Conservation (phyloP, 2,329 filamentous ascomycete species). For the Sphaceloma murrayae region DNA sequence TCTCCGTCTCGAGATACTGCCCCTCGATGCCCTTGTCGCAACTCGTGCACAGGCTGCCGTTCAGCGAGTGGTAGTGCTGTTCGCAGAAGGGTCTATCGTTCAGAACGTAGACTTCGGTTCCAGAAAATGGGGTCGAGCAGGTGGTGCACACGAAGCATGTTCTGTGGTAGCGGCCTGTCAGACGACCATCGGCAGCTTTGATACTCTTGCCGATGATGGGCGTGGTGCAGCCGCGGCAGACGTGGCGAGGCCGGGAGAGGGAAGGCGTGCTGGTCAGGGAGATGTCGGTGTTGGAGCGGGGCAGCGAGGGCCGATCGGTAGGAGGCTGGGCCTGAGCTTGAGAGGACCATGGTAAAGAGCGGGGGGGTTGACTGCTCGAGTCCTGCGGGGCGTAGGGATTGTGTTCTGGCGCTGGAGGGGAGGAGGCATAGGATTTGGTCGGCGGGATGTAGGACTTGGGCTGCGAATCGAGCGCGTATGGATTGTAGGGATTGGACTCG, state of each 20-base stretch:
- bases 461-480: conserved; percentile 4
- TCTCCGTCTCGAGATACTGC: conserved; percentile 78
- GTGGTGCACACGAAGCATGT: conserved; percentile 86
- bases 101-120: conserved; percentile 85
- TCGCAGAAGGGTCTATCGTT: conserved; percentile 83
- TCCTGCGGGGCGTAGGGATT: conserved; percentile 4
- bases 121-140: conserved; percentile 71
- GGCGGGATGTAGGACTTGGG: conserved; percentile 1
- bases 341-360: not conserved
- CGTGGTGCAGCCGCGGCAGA: conserved; percentile 72
- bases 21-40: conserved; percentile 87
- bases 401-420: not conserved
- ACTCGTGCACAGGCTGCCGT: conserved; percentile 70
- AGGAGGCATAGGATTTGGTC: conserved; percentile 4
- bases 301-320: conserved; percentile 19
- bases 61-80: conserved; percentile 83
- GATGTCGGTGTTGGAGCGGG: conserved; percentile 20
- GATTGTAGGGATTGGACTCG: conserved; percentile 13
- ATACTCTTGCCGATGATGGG: conserved; percentile 83
- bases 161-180: conserved; percentile 92
- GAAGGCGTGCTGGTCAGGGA: conserved; percentile 25
- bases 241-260: conserved; percentile 40
- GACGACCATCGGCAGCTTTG: conserved; percentile 80
- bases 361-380: conserved; percentile 15
- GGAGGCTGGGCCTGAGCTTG: not conserved